A percentile compares a stretch with the other conserved stretches of the same genome.
Evolutionary conservation across 2,329 filamentous ascomycete species (phyloP).

Genomic region (Hymenoscyphus albidus): DNA sequence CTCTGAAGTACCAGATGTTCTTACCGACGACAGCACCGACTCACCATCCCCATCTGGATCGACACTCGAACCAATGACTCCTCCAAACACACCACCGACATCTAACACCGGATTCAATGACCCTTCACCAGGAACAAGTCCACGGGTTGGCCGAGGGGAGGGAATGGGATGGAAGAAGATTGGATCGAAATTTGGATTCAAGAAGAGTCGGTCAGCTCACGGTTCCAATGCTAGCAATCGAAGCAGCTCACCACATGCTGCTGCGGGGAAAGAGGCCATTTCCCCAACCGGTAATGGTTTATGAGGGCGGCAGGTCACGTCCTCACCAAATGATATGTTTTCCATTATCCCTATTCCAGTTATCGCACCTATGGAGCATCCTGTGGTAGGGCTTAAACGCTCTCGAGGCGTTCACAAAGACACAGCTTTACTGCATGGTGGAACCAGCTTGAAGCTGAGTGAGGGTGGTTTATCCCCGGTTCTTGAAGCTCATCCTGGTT

Average conservation of each 20-base stretch:
- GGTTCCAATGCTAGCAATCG: conserved; percentile 42
- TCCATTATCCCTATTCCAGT: conserved; percentile 30
- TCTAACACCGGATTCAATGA: conserved; percentile 41
- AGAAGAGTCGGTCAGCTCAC: conserved; percentile 46
- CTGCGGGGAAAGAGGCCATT: conserved; percentile 35
- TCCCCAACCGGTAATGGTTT: conserved; percentile 40
- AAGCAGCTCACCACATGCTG: conserved; percentile 36
- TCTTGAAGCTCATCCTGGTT: conserved; percentile 34
- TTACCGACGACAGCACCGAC: conserved; percentile 63
- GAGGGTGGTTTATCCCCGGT: conserved; percentile 30
- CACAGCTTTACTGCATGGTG: conserved; percentile 25
- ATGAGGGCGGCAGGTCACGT: conserved; percentile 58
- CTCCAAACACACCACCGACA: conserved; percentile 67
- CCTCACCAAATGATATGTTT: conserved; percentile 40
- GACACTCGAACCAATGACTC: conserved; percentile 63
- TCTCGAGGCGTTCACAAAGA: conserved; percentile 20
- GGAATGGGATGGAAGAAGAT: conserved; percentile 61
- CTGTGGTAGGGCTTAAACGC: conserved; percentile 23
- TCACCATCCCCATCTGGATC: conserved; percentile 49
- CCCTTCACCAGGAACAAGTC: conserved; percentile 28
- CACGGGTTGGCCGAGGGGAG: conserved; percentile 21
- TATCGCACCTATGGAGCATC: conserved; percentile 29
- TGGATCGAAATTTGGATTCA: conserved; percentile 56
- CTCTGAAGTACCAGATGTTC: conserved; percentile 46
- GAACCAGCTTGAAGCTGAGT: conserved; percentile 32